Percentiles rank a stretch among this genome's conserved stretches.
These are phyloP conservation scores for Incumbomyces lentus DNA, from an alignment of 2,329 filamentous ascomycete genomes.

Conservation along the genomic window DNA sequence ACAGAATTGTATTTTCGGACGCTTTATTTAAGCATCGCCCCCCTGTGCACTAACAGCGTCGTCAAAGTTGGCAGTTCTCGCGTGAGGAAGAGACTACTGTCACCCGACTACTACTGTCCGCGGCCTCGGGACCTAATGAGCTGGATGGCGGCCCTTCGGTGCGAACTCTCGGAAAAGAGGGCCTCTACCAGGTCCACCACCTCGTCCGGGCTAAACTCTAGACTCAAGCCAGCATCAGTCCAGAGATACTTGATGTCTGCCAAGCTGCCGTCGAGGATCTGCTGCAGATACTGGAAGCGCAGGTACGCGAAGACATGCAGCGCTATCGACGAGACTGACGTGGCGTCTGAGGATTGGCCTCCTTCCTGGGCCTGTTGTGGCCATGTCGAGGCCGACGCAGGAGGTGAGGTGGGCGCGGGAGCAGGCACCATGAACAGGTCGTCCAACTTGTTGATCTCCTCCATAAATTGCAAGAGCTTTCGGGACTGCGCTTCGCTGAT, in stretches of 20 bases:
- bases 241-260: slow-evolving; percentile 57
- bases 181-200: slow-evolving; percentile 54
- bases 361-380: slow-evolving; percentile 19
- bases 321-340: slow-evolving; percentile 42
- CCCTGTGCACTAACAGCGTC: too few relatives aligned
- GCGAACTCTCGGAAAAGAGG: slow-evolving; percentile 52
- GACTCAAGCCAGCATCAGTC: slow-evolving; percentile 52
- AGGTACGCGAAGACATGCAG: slow-evolving; percentile 55
- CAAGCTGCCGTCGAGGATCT: slow-evolving; percentile 52
- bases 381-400: too few relatives aligned
- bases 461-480: slow-evolving; percentile 48
- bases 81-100: too few relatives aligned
- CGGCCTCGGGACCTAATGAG: slow-evolving; percentile 36
- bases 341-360: background rate
- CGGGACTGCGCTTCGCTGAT: slow-evolving; percentile 54
- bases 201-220: slow-evolving; percentile 53
- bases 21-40: too few relatives aligned
- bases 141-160: slow-evolving; percentile 47
- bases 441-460: slow-evolving; percentile 44
- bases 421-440: slow-evolving; percentile 44
- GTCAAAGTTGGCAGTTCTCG: too few relatives aligned
- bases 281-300: slow-evolving; percentile 53
- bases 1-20: too few relatives aligned
- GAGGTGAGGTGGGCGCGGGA: slow-evolving; percentile 21
- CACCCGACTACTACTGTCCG: too few relatives aligned